A percentile compares a stretch with the other conserved stretches of the same genome.
phyloP scores from a whole-genome alignment of 108 stramenopile species.

The Cyclotella kingstonii region DNA sequence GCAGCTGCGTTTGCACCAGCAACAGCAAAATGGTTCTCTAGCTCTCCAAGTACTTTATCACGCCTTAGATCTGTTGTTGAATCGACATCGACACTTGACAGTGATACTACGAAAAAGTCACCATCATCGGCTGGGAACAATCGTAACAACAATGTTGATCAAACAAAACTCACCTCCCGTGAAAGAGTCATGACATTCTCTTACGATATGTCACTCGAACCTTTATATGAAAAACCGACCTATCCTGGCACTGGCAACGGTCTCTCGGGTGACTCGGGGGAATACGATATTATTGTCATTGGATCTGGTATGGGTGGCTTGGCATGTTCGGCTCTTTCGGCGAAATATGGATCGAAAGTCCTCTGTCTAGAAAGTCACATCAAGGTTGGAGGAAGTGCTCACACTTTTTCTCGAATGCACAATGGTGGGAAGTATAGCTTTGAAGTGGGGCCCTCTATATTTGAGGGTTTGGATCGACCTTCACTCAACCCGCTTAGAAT shows the following conservation, averaged over 20 bases:
- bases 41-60: background rate
- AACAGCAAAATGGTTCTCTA: no score
- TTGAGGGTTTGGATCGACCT: conserved; percentile 86
- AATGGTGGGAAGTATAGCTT: conserved; percentile 86
- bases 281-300: conserved; percentile 88
- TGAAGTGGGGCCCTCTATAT: conserved; percentile 88
- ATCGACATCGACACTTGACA: conserved; percentile 5
- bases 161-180: conserved; percentile 83
- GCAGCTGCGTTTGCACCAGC: no score
- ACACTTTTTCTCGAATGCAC: conserved; percentile 85
- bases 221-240: conserved; percentile 85
- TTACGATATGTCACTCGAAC: conserved; percentile 88
- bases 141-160: conserved; percentile 72
- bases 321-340: conserved; percentile 74
- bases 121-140: background rate
- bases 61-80: background rate
- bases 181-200: conserved; percentile 89
- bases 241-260: conserved; percentile 91
- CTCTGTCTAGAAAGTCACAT: conserved; percentile 84
- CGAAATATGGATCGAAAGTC: conserved; percentile 81
- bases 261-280: conserved; percentile 71
- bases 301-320: conserved; percentile 90
- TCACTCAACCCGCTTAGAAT: conserved; percentile 86
- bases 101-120: conserved; percentile 20
- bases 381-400: conserved; percentile 86